Evolutionary conservation across 352 stramenopile species (phyloP).

Genomic region (Globisporangium nunn): DNA sequence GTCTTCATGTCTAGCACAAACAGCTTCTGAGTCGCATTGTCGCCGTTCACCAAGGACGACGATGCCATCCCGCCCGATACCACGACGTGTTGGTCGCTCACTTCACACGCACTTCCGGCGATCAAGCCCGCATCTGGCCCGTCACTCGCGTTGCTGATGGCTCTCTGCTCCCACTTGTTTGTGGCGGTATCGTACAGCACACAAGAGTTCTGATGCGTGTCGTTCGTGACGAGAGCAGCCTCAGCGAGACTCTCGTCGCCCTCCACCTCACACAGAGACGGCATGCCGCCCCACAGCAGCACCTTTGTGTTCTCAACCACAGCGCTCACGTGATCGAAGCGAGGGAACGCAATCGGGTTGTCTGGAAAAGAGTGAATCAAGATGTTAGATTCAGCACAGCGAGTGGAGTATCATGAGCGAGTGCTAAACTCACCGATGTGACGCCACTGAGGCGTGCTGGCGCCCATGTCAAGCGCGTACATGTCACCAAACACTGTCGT

Average conservation of each 20-base stretch:
- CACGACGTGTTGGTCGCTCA: conserved; percentile 51
- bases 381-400: neutral
- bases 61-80: conserved; percentile 53
- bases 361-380: conserved; percentile 6
- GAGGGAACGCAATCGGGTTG: conserved; percentile 11
- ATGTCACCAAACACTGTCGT: conserved; percentile 68
- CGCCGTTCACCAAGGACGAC: conserved; percentile 24
- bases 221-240: conserved; percentile 5
- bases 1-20: conserved; percentile 39
- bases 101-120: conserved; percentile 29
- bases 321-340: conserved; percentile 59
- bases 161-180: conserved; percentile 28
- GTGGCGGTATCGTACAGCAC: conserved; percentile 51
- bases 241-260: conserved; percentile 7
- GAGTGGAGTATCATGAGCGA: neutral
- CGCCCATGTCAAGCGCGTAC: conserved; percentile 48
- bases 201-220: conserved; percentile 10
- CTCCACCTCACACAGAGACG: conserved; percentile 27
- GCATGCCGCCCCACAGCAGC: conserved; percentile 54
- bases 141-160: conserved; percentile 26
- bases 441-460: conserved; percentile 32
- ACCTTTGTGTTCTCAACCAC: conserved; percentile 44
- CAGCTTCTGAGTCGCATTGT: conserved; percentile 40
- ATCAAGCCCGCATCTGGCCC: conserved; percentile 36
- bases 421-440: conserved; percentile 30